A percentile compares a stretch with the other conserved stretches of the same genome.
Conservation (phyloP, 345 rosid genomes). For the Syzygium aqueum region DNA sequence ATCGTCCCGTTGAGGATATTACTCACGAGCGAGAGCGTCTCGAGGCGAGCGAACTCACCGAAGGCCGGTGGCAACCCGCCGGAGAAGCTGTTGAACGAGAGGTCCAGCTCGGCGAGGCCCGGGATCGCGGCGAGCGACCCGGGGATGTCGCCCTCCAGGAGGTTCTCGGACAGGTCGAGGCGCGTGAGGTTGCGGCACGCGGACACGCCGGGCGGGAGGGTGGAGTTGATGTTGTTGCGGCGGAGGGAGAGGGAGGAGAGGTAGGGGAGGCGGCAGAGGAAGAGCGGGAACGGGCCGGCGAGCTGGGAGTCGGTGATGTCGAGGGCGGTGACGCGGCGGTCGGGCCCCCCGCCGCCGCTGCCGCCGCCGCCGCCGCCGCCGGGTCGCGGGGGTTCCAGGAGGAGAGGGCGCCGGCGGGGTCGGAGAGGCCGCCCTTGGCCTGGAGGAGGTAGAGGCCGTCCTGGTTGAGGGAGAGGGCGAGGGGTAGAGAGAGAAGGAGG, state of each 20-base stretch:
- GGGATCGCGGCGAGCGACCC: constrained; percentile 40
- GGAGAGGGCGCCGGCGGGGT: constrained; percentile 42
- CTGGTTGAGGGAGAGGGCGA: constrained; percentile 38
- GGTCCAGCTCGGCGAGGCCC: constrained; percentile 24
- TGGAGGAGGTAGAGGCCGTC: constrained; percentile 71
- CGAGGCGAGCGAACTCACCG: constrained; percentile 39
- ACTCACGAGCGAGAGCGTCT: constrained; percentile 33
- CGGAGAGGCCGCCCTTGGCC: constrained; percentile 48
- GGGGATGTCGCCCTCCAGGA: constrained; percentile 47
- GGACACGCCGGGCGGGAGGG: constrained; percentile 42
- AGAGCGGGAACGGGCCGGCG: constrained; percentile 64
- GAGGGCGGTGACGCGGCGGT: constrained; percentile 37
- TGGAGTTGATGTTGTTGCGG: constrained; percentile 52
- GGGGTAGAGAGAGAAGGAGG: constrained; percentile 12
- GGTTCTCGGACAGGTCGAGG: constrained; percentile 37
- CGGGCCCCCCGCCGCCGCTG: constrained; percentile 28
- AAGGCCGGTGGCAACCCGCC: constrained; percentile 45
- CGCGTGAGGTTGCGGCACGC: constrained; percentile 32
- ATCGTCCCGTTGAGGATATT: constrained; percentile 51
- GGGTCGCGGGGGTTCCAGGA: constrained; percentile 62
- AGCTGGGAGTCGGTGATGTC: constrained; percentile 42
- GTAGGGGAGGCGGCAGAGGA: constrained; percentile 64
- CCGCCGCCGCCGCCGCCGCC: constrained; percentile 62
- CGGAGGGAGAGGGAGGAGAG: constrained; percentile 32
- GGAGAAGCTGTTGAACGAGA: constrained; percentile 54